phyloP scores from a whole-genome alignment of 352 stramenopile genomes.

The Phytophthora ramorum region DNA sequence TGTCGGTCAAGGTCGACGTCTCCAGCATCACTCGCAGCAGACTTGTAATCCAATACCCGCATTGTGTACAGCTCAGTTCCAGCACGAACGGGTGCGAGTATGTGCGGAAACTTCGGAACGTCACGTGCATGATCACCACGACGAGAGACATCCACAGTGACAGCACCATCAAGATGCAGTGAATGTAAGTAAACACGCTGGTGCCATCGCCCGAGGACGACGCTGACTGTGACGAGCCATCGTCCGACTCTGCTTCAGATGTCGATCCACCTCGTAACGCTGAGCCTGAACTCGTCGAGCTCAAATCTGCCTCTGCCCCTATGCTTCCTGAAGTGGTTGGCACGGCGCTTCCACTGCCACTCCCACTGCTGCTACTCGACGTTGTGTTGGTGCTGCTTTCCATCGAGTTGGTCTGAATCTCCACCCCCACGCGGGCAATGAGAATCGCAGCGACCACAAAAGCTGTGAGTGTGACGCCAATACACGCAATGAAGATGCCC shows the following conservation, averaged over 20 bases:
- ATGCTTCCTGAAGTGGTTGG: conserved; percentile 21
- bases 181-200: conserved; percentile 56
- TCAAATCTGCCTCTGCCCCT: conserved; percentile 31
- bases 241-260: conserved; percentile 8
- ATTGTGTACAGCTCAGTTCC: conserved; percentile 71
- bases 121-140: conserved; percentile 78
- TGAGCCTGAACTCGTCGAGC: conserved; percentile 12
- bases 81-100: conserved; percentile 77
- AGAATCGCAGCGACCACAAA: conserved; percentile 69
- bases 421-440: conserved; percentile 59
- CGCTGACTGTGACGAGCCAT: conserved; percentile 11
- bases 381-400: conserved; percentile 20
- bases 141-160: conserved; percentile 84
- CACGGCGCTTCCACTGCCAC: background rate
- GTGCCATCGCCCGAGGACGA: conserved; percentile 5
- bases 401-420: conserved; percentile 40
- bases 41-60: conserved; percentile 76
- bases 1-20: conserved; percentile 43
- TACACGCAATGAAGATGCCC: conserved; percentile 62
- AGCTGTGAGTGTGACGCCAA: conserved; percentile 59
- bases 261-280: background rate
- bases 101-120: conserved; percentile 76
- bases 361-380: conserved; percentile 20
- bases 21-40: conserved; percentile 70
- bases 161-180: conserved; percentile 78